A percentile compares a stretch with the other conserved stretches of the same genome.
Evolutionary conservation across 1,284 basidiomycete genomes (phyloP).

Genomic region (Pseudozyma sp.): DNA sequence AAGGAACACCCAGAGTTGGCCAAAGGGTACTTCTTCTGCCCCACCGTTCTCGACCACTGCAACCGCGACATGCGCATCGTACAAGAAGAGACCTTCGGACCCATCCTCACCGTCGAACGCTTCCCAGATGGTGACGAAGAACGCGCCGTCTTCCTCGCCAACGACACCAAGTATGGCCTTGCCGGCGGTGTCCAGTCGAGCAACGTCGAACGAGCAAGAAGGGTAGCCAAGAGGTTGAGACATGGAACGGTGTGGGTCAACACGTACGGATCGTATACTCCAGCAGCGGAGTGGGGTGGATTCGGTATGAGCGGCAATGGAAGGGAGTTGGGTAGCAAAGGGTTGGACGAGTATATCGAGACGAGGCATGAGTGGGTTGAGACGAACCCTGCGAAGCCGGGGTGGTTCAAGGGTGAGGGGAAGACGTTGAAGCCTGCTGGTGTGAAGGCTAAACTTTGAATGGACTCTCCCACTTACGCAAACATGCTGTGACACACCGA

Average conservation of each 20-base stretch:
- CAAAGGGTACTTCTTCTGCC: conserved; percentile 67
- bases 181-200: conserved; percentile 65
- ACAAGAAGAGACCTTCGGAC: conserved; percentile 67
- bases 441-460: conserved; percentile 31
- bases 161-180: conserved; percentile 68
- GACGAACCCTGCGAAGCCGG: conserved; percentile 54
- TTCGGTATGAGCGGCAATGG: conserved; percentile 67
- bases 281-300: conserved; percentile 68
- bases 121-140: conserved; percentile 67
- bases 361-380: conserved; percentile 65
- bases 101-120: conserved; percentile 67
- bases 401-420: conserved; percentile 64
- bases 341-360: conserved; percentile 67
- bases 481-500: neutral
- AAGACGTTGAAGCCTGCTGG: conserved; percentile 18
- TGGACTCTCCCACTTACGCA: neutral
- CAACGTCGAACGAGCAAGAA: conserved; percentile 53
- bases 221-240: conserved; percentile 61
- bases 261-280: conserved; percentile 64
- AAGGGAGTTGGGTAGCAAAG: conserved; percentile 64
- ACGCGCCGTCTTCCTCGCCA: conserved; percentile 61
- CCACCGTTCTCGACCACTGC: conserved; percentile 66
- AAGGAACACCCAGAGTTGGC: conserved; percentile 55
- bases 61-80: conserved; percentile 68
- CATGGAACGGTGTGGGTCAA: conserved; percentile 68